Conservation (phyloP, 2,329 filamentous ascomycete genomes). For the Allantophomopsis lycopodina region DNA sequence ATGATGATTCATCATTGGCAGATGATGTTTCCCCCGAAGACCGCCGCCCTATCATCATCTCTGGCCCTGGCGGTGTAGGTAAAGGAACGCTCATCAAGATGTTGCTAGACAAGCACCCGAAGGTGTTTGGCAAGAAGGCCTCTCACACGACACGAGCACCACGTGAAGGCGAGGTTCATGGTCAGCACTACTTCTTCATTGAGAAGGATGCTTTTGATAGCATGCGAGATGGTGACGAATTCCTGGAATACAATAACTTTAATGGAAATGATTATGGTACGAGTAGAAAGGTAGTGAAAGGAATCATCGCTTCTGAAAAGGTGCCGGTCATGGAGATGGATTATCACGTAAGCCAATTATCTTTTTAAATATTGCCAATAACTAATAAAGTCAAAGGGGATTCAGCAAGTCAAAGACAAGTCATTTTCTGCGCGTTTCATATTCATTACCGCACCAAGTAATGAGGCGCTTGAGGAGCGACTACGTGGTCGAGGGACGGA, state of each 20-base stretch:
- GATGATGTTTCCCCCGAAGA: constrained; percentile 32
- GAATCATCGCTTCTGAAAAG: constrained; percentile 37
- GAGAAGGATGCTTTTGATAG: constrained; percentile 38
- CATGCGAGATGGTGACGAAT: constrained; percentile 43
- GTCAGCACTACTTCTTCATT: constrained; percentile 41
- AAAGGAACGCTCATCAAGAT: constrained; percentile 50
- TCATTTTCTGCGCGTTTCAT: constrained; percentile 40
- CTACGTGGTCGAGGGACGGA: constrained; percentile 27
- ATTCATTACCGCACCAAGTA: constrained; percentile 30
- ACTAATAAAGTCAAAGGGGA: constrained; percentile 24
- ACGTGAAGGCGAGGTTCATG: constrained; percentile 34
- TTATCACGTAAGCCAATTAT: constrained; percentile 28
- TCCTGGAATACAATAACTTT: constrained; percentile 39
- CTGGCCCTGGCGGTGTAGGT: constrained; percentile 46
- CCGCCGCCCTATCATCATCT: constrained; percentile 47
- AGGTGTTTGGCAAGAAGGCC: constrained; percentile 46
- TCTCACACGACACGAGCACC: constrained; percentile 39
- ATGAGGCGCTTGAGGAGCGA: constrained; percentile 23
- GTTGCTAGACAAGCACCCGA: constrained; percentile 48
- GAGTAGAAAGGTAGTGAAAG: constrained; percentile 35
- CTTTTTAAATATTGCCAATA: no score
- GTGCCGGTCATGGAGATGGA: constrained; percentile 44
- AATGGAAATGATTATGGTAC: constrained; percentile 40
- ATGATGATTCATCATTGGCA: constrained; percentile 19
- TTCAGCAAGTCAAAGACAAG: constrained; percentile 42